Percentiles rank a stretch among this genome's conserved stretches.
Conservation (phyloP, 1,284 basidiomycete species). For the Tilletia horrida region DNA sequence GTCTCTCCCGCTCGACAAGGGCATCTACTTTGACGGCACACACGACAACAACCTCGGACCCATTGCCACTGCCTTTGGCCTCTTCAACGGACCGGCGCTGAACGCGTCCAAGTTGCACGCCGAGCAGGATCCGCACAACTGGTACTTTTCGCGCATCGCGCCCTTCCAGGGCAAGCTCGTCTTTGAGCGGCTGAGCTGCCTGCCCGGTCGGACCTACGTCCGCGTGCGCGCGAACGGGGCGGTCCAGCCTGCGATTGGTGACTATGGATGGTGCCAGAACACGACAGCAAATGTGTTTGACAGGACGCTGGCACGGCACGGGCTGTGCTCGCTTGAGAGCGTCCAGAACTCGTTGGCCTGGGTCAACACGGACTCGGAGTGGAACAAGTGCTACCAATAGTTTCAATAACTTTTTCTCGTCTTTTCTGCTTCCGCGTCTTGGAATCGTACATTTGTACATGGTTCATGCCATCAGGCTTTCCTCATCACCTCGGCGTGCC, state of each 20-base stretch:
- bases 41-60: conserved; percentile 32
- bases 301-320: background rate
- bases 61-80: conserved; percentile 28
- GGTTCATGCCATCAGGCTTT: too few species aligned
- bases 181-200: conserved; percentile 28
- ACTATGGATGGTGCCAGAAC: conserved; percentile 20
- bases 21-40: conserved; percentile 28
- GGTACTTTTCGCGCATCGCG: conserved; percentile 26
- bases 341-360: conserved; percentile 21
- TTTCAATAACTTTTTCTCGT: background rate
- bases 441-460: too few species aligned
- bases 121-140: conserved; percentile 19
- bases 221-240: conserved; percentile 28
- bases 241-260: conserved; percentile 16
- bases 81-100: conserved; percentile 25
- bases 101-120: conserved; percentile 18
- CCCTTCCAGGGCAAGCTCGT: conserved; percentile 30
- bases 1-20: conserved; percentile 21
- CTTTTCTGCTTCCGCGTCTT: background rate
- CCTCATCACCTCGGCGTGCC: too few species aligned
- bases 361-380: conserved; percentile 24
- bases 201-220: conserved; percentile 17
- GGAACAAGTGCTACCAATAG: conserved; percentile 25
- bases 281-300: background rate
- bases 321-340: conserved; percentile 26